These are phyloP conservation scores for Ramaria sp. DNA, from an alignment of 768 basidiomycete species.

Conservation along the genomic window DNA sequence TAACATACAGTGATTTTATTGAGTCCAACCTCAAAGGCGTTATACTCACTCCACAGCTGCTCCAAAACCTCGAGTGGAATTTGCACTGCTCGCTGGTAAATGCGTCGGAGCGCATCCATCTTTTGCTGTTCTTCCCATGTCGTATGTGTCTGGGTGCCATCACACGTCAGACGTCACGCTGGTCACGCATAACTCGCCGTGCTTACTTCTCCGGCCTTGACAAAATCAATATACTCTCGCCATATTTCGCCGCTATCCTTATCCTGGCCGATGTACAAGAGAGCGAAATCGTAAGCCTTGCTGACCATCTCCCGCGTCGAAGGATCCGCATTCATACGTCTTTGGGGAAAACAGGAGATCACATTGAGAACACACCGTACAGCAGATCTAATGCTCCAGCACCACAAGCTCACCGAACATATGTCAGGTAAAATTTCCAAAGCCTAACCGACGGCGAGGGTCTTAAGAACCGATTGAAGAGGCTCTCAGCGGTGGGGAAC, in stretches of 20 bases:
- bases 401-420: constrained; percentile 61
- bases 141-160: constrained; percentile 41
- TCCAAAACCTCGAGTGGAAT: constrained; percentile 93
- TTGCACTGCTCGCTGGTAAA: constrained; percentile 89
- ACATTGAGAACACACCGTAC: constrained; percentile 6
- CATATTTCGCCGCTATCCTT: constrained; percentile 89
- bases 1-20: constrained; percentile 71
- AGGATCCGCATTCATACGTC: constrained; percentile 60
- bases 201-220: constrained; percentile 69
- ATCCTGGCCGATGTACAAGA: constrained; percentile 84
- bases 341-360: constrained; percentile 20
- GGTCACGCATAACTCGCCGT: background rate
- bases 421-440: constrained; percentile 89
- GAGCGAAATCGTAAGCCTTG: constrained; percentile 88
- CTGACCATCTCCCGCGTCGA: constrained; percentile 66
- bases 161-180: background rate
- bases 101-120: constrained; percentile 85
- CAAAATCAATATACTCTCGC: constrained; percentile 87
- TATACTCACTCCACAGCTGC: constrained; percentile 85
- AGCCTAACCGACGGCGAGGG: constrained; percentile 82
- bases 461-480: constrained; percentile 84
- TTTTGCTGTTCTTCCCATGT: constrained; percentile 96
- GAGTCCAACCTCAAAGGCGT: constrained; percentile 79
- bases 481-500: constrained; percentile 67
- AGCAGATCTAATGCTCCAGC: background rate